Base-by-base conservation (phyloP, 192 early-diverging fungal species). In the Gonapodya prolifera region DNA sequence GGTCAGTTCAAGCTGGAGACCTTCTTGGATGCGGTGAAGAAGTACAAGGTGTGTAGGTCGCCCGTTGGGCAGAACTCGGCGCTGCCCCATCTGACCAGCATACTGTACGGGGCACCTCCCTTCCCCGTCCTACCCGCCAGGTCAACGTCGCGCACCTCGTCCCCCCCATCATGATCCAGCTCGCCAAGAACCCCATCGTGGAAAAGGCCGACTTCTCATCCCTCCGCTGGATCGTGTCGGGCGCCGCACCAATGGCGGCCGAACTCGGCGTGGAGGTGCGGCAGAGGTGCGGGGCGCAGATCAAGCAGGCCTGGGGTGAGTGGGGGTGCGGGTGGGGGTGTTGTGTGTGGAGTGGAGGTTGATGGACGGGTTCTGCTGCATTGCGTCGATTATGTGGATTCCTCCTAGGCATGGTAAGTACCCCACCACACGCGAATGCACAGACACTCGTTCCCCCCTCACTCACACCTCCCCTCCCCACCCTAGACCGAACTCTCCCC, bases 61-160 rank as follows among this genome's bases (percentile, higher is more conserved):
- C 23, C 45, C n/a, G n/a, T n/a, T n/a, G n/a, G n/a, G n/a, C n/a
- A n/a, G n/a, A n/a, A n/a, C n/a, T n/a, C n/a, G n/a, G n/a, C n/a
- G 8, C 23, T 61, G 45, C 23, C 45, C 8, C 45, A 61, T 61
- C 45, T 8, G 45, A 8, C 8, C 8, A 8, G 45, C 8, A 8
- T 23, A 16, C 45, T 61, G 8, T 8, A 61, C 23, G 45, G 8
- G 8, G 45, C 8, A 61, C 16, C 71, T 73, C 32, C 18, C 2
- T 73, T 30, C 71, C 71, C n/a, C 71, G 13, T 32, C 29, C 71
- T 8, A 18, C 18, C 71, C 32, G 8, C 16, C 71, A 73, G 71
- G 32, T 73, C 71, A 18, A 73, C 31, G 18, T 73, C 32, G 71
- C 71, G 8, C 71, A 73, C 71, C 71, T 73, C 71, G 71, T 73